These are phyloP conservation scores for Dactylis glomerata DNA, from an alignment of 176 grass and related monocot genomes.

Conservation along the genomic window DNA sequence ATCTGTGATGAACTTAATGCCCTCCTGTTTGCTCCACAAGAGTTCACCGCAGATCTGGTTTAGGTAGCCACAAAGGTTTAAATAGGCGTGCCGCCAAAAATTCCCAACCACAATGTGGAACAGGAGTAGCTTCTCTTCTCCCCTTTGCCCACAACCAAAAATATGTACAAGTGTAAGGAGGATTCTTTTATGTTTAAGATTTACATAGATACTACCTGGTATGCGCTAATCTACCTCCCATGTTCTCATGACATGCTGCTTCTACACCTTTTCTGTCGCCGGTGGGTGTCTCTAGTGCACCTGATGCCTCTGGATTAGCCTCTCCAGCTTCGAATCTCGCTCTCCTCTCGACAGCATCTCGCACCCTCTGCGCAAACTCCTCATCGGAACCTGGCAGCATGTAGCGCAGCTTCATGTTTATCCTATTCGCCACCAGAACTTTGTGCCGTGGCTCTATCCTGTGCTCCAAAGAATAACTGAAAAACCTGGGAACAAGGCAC, in stretches of 20 bases:
- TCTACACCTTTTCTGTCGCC: neutral
- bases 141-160: neutral
- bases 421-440: conserved; percentile 67
- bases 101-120: neutral
- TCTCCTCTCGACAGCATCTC: conserved; percentile 61
- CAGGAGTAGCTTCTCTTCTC: neutral
- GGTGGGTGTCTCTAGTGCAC: neutral
- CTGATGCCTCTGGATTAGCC: conserved; percentile 18
- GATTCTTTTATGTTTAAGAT: neutral
- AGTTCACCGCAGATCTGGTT: neutral
- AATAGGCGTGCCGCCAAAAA: neutral
- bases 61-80: neutral
- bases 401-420: conserved; percentile 91
- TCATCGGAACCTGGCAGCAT: conserved; percentile 75
- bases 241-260: neutral
- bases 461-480: conserved; percentile 87
- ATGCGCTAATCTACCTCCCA: conserved; percentile 4
- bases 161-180: conserved; percentile 5
- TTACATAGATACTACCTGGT: neutral
- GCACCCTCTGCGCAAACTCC: conserved; percentile 66
- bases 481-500: conserved; percentile 54
- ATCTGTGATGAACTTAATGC: neutral
- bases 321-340: conserved; percentile 61
- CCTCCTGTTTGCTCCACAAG: neutral
- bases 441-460: conserved; percentile 71